Evolutionary conservation across 2,329 filamentous ascomycete species (phyloP), one percentile per base, ranked within the genome.

Genomic region (Exutisphaerella laricina): DNA sequence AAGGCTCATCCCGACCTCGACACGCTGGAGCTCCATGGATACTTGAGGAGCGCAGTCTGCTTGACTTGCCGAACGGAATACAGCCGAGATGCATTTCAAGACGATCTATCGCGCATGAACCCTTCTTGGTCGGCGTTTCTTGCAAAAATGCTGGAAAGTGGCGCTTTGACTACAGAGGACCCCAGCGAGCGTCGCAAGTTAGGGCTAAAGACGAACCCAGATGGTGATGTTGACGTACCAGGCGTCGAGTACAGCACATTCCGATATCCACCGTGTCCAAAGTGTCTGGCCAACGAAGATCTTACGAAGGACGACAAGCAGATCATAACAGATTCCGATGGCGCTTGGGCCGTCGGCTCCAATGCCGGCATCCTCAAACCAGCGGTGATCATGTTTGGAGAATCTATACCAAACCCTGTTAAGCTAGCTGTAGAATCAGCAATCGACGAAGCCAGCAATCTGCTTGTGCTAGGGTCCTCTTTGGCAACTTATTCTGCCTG

Each of bases 401-500:
- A 97, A 66, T 89, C 80, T 46, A 94, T 97, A 37, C 71, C 78
- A 0, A 65, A 68, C 1, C 58, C 67, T 1, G 81, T 89, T 25
- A 96, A 94, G 63, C 64, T 70, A 1, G 80, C 80, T 0, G 90
- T 89, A 1, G 89, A 97, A 60, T 69, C 79, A 20, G 84, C 85
- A 9, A 79, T 97, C 37, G 86, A 96, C 58, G 74, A 75, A 20
- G 85, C 88, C 1, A 80, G 80, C 4, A 78, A 79, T 46, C 66
- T 97, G 25, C 70, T 97, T 16, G 77, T 97, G 6, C 65, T 97
- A 12, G 92, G 89, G 3, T 96, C 87, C 25, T 95, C 87, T 48
- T 74, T 97, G 35, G 92, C 92, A 4, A 97, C 92, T 0, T 97
- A 94, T 64, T 95, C 88, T 8, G 92, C 92, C 0, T 98, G 88